Evolutionary conservation across 768 basidiomycete genomes (phyloP), one percentile per base, ranked within the genome.

Genomic region (Mycena kentingensis): DNA sequence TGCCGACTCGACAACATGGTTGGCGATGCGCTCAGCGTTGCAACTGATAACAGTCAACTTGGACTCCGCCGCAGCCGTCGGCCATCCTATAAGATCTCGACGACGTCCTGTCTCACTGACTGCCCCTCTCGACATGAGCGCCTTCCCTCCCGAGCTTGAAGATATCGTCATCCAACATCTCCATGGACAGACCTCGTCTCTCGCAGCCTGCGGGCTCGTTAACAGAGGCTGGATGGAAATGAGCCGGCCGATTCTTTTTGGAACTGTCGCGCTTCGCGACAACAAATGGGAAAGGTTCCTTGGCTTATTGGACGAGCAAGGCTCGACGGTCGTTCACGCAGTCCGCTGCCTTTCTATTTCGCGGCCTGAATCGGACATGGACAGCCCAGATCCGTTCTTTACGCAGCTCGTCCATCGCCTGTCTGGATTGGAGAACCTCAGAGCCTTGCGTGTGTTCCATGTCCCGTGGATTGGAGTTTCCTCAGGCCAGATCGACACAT

Each of bases 91-190:
- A n/a, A n/a, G n/a, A n/a, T n/a, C n/a, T n/a, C n/a, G n/a, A n/a
- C n/a, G n/a, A n/a, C n/a, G n/a, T n/a, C n/a, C n/a, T n/a, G n/a
- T n/a, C n/a, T n/a, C n/a, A n/a, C n/a, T n/a, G n/a, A n/a, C n/a
- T n/a, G n/a, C n/a, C n/a, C n/a, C n/a, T n/a, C n/a, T n/a, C n/a
- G n/a, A n/a, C n/a, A n/a, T n/a, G n/a, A n/a, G n/a, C n/a, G n/a
- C n/a, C n/a, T 27, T 26, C 8, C 34, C 39, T 5, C 19, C 46
- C 4, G 47, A 49, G 47, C 35, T 51, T 16, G 37, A 51, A 5
- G 39, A 51, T 12, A 37, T 51, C 49, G 27, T 51, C 18, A 24
- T 42, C 27, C 38, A 34, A 27, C 28, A 51, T 29, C 10, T 51
- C 24, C 42, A 25, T 11, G 25, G n/a, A 3, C 7, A 44, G 3